Conservation (phyloP, 371 early-diverging fungal species). For the Circinella minor region DNA sequence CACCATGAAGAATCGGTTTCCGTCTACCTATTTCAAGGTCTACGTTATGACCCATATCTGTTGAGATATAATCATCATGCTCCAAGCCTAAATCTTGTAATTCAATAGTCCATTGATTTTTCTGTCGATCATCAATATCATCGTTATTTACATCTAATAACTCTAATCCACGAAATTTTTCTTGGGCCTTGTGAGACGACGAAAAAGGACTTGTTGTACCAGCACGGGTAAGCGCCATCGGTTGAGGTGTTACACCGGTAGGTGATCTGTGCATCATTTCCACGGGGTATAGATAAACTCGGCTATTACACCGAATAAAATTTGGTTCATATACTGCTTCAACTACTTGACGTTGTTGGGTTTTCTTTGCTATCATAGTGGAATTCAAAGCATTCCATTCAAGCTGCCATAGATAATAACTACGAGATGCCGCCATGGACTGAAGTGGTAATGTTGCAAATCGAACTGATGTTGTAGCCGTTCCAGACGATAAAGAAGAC, state of each 20-base stretch:
- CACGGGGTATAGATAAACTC: slow-evolving; percentile 40
- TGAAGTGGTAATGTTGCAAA: slow-evolving; percentile 12
- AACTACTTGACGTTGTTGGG: background rate
- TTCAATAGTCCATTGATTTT: slow-evolving; percentile 29
- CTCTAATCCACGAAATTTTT: slow-evolving; percentile 23
- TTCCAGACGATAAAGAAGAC: background rate
- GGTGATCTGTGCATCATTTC: slow-evolving; percentile 12
- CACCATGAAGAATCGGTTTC: slow-evolving; percentile 35
- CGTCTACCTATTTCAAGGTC: slow-evolving; percentile 39
- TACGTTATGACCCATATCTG: slow-evolving; percentile 34
- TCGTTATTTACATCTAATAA: slow-evolving; percentile 4
- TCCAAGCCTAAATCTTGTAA: slow-evolving; percentile 29
- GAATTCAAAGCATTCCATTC: slow-evolving; percentile 6
- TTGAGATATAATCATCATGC: slow-evolving; percentile 23
- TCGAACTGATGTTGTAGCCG: slow-evolving; percentile 3
- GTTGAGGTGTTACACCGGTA: slow-evolving; percentile 1
- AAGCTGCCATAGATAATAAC: slow-evolving; percentile 37
- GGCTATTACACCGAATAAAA: slow-evolving; percentile 30
- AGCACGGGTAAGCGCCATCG: slow-evolving; percentile 6
- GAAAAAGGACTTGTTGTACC: background rate
- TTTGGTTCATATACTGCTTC: slow-evolving; percentile 17
- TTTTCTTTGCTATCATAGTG: background rate
- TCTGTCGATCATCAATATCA: background rate
- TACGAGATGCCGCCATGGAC: slow-evolving; percentile 6
- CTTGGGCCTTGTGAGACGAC: slow-evolving; percentile 18